phyloP scores from a whole-genome alignment of 1,284 basidiomycete genomes.

The Neolentinus lepideus region DNA sequence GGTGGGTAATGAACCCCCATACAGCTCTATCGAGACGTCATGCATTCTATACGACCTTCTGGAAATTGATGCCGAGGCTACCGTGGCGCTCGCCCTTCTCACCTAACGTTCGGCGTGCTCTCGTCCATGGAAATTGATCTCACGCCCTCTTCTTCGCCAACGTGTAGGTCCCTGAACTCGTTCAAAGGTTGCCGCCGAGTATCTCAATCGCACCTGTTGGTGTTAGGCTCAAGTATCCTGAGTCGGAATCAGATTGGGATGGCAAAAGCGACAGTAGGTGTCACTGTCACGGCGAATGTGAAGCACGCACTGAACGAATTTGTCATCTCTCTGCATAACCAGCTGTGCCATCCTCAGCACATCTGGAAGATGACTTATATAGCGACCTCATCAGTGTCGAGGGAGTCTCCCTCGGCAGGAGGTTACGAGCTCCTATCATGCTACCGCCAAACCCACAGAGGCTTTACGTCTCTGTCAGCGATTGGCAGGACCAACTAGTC shows the following conservation, averaged over 20 bases:
- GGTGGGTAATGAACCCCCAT: constrained; percentile 21
- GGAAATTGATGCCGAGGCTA: constrained; percentile 23
- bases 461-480: no score
- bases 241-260: constrained; percentile 42
- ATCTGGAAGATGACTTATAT: no score
- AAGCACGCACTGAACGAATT: no score
- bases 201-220: constrained; percentile 20
- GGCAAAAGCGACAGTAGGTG: constrained; percentile 27
- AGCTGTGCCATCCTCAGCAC: no score
- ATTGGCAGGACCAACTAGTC: background rate
- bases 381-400: no score
- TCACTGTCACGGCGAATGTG: no score
- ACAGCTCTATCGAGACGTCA: constrained; percentile 21
- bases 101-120: constrained; percentile 12
- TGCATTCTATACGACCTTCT: constrained; percentile 37
- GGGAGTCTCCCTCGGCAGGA: no score
- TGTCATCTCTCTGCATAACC: no score
- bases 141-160: background rate
- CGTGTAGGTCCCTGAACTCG: constrained; percentile 41
- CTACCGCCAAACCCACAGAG: no score
- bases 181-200: constrained; percentile 19
- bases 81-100: constrained; percentile 24
- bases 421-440: no score
- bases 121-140: background rate
- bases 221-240: constrained; percentile 17